Evolutionary conservation across 1,139 yeast genomes (phyloP).

Genomic region (Arxiozyma slooffiae): DNA sequence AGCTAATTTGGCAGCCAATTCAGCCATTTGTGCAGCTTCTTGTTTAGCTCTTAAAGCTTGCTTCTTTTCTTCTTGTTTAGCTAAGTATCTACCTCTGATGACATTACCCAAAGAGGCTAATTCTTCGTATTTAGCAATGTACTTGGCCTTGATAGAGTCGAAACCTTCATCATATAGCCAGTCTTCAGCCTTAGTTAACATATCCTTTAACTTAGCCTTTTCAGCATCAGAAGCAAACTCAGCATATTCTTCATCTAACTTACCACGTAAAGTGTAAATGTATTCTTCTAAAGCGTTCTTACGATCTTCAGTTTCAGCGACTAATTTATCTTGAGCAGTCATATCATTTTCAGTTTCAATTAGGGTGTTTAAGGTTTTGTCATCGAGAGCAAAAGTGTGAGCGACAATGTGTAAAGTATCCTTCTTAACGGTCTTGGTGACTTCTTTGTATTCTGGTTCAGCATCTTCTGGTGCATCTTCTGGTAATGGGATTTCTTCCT

Average conservation of each 20-base stretch:
- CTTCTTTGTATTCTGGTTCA: conserved; percentile 83
- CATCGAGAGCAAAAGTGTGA: conserved; percentile 58
- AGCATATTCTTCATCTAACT: conserved; percentile 85
- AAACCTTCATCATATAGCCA: conserved; percentile 98
- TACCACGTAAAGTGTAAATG: conserved; percentile 94
- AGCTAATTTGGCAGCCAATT: conserved; percentile 83
- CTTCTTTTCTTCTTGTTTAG: conserved; percentile 91
- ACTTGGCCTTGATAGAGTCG: conserved; percentile 91
- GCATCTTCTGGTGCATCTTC: conserved; percentile 50
- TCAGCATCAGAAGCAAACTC: conserved; percentile 85
- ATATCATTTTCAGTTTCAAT: conserved; percentile 78
- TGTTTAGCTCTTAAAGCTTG: conserved; percentile 79
- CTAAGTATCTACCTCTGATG: conserved; percentile 88
- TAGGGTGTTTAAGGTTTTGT: conserved; percentile 45
- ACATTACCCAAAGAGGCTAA: conserved; percentile 90
- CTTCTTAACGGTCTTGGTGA: conserved; percentile 90
- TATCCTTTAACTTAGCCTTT: conserved; percentile 64
- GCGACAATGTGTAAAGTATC: conserved; percentile 57
- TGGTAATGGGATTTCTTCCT: conserved; percentile 65
- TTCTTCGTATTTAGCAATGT: conserved; percentile 97
- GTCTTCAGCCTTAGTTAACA: conserved; percentile 83
- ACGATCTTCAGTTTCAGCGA: conserved; percentile 97
- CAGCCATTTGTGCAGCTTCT: conserved; percentile 81
- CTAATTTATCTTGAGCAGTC: conserved; percentile 86
- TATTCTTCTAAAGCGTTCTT: conserved; percentile 97